Evolutionary conservation across 371 early-diverging fungal genomes (phyloP).

Genomic region (Zopfochytrium polystomum): DNA sequence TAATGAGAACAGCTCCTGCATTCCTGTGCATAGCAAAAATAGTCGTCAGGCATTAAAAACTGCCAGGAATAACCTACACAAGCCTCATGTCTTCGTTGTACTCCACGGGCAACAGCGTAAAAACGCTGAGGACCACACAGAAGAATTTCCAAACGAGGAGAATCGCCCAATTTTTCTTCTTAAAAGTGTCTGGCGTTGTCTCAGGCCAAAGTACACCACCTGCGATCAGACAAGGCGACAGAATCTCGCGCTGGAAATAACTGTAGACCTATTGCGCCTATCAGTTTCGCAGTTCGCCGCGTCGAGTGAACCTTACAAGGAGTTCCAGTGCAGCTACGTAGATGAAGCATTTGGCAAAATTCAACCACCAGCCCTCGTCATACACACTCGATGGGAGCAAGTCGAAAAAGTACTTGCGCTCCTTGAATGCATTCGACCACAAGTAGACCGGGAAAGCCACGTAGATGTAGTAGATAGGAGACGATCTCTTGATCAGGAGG

Average conservation of each 20-base stretch:
- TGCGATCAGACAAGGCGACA: conserved; percentile 38
- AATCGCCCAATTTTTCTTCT: conserved; percentile 44
- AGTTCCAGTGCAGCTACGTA: conserved; percentile 62
- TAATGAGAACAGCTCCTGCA: conserved; percentile 32
- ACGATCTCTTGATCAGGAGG: conserved; percentile 71
- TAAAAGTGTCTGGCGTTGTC: conserved; percentile 52
- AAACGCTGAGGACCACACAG: conserved; percentile 72
- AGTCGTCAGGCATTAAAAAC: background rate
- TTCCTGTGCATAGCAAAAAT: conserved; percentile 15
- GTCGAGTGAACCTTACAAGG: conserved; percentile 50
- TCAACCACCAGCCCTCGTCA: conserved; percentile 11
- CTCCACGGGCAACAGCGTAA: conserved; percentile 85
- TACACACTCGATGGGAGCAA: conserved; percentile 19
- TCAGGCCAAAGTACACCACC: conserved; percentile 59
- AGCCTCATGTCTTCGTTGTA: conserved; percentile 68
- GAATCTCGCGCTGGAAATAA: conserved; percentile 68
- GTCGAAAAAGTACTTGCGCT: conserved; percentile 38
- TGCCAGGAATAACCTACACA: conserved; percentile 54
- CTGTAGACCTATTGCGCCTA: conserved; percentile 61
- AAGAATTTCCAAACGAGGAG: conserved; percentile 60
- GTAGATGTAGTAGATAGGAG: conserved; percentile 81
- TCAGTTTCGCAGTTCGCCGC: background rate
- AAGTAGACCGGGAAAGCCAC: conserved; percentile 80
- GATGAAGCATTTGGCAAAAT: conserved; percentile 31
- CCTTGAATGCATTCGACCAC: conserved; percentile 69